Percentiles rank a stretch among this genome's conserved stretches.
Evolutionary conservation across 2,329 filamentous ascomycete genomes (phyloP).

Genomic region (Teratosphaeriaceae sp.): DNA sequence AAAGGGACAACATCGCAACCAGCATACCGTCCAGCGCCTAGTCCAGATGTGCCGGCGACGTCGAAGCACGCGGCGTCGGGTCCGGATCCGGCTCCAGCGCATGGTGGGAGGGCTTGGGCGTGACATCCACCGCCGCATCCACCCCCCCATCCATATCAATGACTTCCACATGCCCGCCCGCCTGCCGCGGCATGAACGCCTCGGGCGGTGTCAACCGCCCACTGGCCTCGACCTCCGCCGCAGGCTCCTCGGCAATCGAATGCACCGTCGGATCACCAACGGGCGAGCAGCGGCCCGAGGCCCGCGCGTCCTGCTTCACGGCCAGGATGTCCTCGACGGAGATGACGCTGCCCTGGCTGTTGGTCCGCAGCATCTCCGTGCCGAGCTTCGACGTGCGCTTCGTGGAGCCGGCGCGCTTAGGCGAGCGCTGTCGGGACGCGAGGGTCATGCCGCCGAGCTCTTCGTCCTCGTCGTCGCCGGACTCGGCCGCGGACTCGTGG

Average conservation of each 20-base stretch:
- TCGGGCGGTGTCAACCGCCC: constrained; percentile 44
- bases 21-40: neutral
- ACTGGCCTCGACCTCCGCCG: constrained; percentile 27
- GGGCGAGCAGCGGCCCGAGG: no score
- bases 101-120: constrained; percentile 30
- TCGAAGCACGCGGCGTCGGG: constrained; percentile 34
- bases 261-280: constrained; percentile 5
- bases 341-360: constrained; percentile 75
- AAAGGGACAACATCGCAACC: neutral
- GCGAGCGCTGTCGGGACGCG: constrained; percentile 56
- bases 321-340: constrained; percentile 39
- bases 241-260: constrained; percentile 34
- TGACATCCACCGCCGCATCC: constrained; percentile 30
- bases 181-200: constrained; percentile 38
- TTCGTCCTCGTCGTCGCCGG: constrained; percentile 91
- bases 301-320: constrained; percentile 9
- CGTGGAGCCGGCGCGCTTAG: constrained; percentile 29
- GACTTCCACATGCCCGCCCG: constrained; percentile 37
- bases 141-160: constrained; percentile 28
- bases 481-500: constrained; percentile 67
- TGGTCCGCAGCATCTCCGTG: constrained; percentile 96
- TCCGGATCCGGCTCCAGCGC: constrained; percentile 29
- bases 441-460: constrained; percentile 63
- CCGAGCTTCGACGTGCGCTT: constrained; percentile 68
- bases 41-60: constrained; percentile 12